Evolutionary conservation across 75 land plant species (phyloP), one percentile per base, ranked within the genome.

Genomic region (Adiantum capillusveneris): DNA sequence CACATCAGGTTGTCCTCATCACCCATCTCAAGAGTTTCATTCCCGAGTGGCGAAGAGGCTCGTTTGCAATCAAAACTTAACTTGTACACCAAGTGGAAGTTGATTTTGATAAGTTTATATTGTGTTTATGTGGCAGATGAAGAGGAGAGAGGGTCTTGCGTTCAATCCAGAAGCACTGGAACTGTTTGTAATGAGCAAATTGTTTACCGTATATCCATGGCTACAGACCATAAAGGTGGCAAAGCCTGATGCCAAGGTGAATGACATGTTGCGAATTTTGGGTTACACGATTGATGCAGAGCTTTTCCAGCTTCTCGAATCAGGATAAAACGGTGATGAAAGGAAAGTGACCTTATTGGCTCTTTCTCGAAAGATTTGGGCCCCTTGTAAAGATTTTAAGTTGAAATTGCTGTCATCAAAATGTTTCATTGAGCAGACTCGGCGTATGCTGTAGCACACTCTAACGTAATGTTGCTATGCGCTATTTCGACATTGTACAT

Each of bases 91-190:
- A 46, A 46, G 6, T 18, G 50, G 50, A 18, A 46, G 14, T 46
- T 46, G 17, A 18, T 46, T 46, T 46, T 46, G 5, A 18, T 14
- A 18, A 6, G 18, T 46, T n/a, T 14, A 46, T 6, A 46, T 46
- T 21, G 9, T 34, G 22, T 64, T 53, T 31, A 27, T 57, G 20
- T 65, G 24, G 62, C 82, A 89, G 96, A 90, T 90, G 70, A 90
- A 86, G 55, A 71, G 57, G 72, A 81, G 65, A 57, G 53, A 71
- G 62, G 96, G 96, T 20, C 65, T 90, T 19, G 96, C 86, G 0
- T 90, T 80, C 60, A 90, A 90, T 55, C 96, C 96, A 11, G 96
- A 90, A 67, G 96, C 86, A 0, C 57, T 85, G 56, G 96, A 90
- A 65, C 45, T 90, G 63, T 90, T 86, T 59, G 77, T 70, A 21